These are phyloP conservation scores for Daldinia eschscholtzii DNA, from an alignment of 2,329 filamentous ascomycete genomes.

Conservation along the genomic window DNA sequence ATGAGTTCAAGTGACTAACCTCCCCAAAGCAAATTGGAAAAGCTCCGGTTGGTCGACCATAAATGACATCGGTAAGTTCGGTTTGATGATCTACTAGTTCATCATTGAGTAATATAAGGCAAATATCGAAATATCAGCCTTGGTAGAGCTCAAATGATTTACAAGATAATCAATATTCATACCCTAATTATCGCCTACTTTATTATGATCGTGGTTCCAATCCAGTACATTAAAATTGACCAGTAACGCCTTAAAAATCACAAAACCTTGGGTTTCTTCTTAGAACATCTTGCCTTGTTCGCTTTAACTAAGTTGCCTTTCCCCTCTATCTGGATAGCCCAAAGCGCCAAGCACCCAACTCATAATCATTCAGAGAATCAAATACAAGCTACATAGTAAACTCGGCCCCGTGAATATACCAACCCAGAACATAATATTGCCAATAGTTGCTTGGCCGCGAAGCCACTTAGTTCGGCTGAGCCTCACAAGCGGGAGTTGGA, in stretches of 20 bases:
- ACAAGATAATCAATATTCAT: not conserved
- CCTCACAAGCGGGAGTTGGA: slow-evolving; percentile 77
- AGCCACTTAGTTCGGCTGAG: slow-evolving; percentile 76
- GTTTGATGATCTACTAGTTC: not conserved
- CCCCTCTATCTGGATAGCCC: slow-evolving; percentile 1
- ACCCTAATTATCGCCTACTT: slow-evolving; percentile 3
- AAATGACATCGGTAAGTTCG: not conserved
- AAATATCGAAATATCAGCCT: slow-evolving; percentile 2
- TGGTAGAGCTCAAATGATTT: not conserved
- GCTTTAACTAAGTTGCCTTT: not conserved
- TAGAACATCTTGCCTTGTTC: not conserved
- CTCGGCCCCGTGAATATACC: slow-evolving; percentile 83
- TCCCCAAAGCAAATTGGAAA: not conserved
- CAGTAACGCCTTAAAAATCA: not conserved
- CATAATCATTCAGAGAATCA: slow-evolving; percentile 62
- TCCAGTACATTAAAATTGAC: not conserved
- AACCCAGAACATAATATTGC: slow-evolving; percentile 83
- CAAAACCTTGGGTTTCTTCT: not conserved
- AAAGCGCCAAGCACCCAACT: slow-evolving; percentile 16
- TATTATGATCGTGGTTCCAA: not conserved
- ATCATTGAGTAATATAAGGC: slow-evolving; percentile 2
- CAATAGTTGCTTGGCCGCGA: slow-evolving; percentile 71
- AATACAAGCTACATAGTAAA: slow-evolving; percentile 71
- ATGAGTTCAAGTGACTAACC: not conserved
- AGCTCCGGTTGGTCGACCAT: slow-evolving; percentile 1